These are phyloP conservation scores for Encephalitozoon romaleae DNA, from an alignment of 371 early-diverging fungal genomes.

Conservation along the genomic window DNA sequence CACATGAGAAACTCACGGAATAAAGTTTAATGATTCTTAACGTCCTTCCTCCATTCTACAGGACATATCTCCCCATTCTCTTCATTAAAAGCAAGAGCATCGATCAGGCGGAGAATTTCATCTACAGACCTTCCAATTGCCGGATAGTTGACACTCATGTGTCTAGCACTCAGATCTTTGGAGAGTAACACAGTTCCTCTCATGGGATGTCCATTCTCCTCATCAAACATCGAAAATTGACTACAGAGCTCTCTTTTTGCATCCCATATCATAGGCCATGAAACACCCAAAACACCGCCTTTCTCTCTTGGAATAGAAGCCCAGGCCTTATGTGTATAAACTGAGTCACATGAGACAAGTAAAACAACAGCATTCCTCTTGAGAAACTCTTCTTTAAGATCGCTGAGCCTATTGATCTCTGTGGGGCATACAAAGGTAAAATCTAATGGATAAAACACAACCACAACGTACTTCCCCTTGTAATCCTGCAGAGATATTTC, in stretches of 20 bases:
- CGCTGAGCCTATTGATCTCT: slow-evolving; percentile 72
- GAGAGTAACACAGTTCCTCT: slow-evolving; percentile 75
- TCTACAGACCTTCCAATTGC: slow-evolving; percentile 83
- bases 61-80: slow-evolving; percentile 65
- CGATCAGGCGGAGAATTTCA: slow-evolving; percentile 80
- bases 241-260: slow-evolving; percentile 70
- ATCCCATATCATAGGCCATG: slow-evolving; percentile 66
- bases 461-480: slow-evolving; percentile 62
- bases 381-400: slow-evolving; percentile 71
- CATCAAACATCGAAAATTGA: slow-evolving; percentile 70
- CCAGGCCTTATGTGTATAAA: slow-evolving; percentile 68
- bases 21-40: background rate
- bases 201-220: slow-evolving; percentile 63
- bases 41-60: slow-evolving; percentile 47
- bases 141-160: slow-evolving; percentile 68
- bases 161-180: slow-evolving; percentile 67
- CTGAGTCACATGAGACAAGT: slow-evolving; percentile 71
- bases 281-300: slow-evolving; percentile 74
- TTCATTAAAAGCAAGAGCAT: slow-evolving; percentile 75
- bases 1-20: background rate
- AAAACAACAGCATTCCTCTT: slow-evolving; percentile 68
- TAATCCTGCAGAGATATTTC: slow-evolving; percentile 39
- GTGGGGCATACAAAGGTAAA: slow-evolving; percentile 65
- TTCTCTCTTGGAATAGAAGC: slow-evolving; percentile 67
- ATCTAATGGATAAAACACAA: slow-evolving; percentile 72